A percentile compares a stretch with the other conserved stretches of the same genome.
phyloP scores from a whole-genome alignment of 148 eudicot species.

The Dysphania ambrosioides region DNA sequence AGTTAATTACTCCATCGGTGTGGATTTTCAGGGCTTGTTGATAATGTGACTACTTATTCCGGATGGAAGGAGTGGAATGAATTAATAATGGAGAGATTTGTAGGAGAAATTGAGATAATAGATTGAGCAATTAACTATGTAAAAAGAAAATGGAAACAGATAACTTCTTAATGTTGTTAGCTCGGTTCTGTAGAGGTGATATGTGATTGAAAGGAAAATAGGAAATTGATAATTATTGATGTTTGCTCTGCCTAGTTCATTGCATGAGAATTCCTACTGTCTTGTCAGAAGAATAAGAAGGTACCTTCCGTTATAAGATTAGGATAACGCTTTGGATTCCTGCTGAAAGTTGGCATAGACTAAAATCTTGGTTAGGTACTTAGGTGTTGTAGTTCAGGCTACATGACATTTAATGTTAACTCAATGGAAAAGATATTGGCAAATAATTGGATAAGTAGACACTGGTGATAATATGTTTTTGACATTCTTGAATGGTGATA shows the following conservation, averaged over 20 bases:
- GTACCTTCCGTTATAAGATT: conserved; percentile 14
- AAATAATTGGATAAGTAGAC: background rate
- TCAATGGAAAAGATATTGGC: conserved; percentile 14
- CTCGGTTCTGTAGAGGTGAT: background rate
- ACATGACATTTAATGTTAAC: conserved; percentile 7
- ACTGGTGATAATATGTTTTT: background rate
- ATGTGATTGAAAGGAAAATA: background rate
- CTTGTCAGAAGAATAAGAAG: conserved; percentile 18
- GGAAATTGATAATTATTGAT: conserved; percentile 9
- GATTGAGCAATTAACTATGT: background rate
- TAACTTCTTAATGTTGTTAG: conserved; percentile 2
- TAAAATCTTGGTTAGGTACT: conserved; percentile 13
- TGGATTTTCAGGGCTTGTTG: too few relatives aligned
- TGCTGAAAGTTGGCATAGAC: conserved; percentile 27
- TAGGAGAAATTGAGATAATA: background rate
- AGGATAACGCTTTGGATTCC: conserved; percentile 16
- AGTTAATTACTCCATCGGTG: too few relatives aligned
- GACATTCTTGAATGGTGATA: background rate
- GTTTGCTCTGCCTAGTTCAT: conserved; percentile 22
- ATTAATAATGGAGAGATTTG: background rate
- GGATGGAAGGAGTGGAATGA: too few relatives aligned
- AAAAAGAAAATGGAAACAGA: background rate
- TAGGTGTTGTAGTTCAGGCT: conserved; percentile 9
- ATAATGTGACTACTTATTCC: too few relatives aligned
- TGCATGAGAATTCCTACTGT: conserved; percentile 22